These are phyloP conservation scores for Mycena galericulata DNA, from an alignment of 768 basidiomycete genomes.

Conservation along the genomic window DNA sequence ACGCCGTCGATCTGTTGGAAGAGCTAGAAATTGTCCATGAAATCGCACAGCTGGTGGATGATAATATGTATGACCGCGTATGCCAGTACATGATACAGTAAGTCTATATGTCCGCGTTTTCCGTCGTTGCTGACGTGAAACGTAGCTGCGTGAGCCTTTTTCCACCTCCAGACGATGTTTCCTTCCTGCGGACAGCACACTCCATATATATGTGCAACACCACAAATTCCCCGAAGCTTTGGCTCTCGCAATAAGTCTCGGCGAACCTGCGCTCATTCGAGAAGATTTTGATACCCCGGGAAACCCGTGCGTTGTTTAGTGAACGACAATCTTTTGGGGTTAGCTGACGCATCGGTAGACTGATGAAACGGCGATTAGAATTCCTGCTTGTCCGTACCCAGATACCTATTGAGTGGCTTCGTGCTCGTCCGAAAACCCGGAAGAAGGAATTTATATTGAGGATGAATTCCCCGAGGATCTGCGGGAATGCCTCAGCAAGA, in stretches of 20 bases:
- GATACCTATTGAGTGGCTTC: too few relatives aligned
- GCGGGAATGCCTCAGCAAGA: slow-evolving; percentile 87
- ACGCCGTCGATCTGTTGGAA: too few relatives aligned
- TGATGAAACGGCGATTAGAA: too few relatives aligned
- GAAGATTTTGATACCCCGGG: slow-evolving; percentile 91
- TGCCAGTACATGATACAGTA: slow-evolving; percentile 97
- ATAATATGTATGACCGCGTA: slow-evolving; percentile 89
- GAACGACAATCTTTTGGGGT: neutral
- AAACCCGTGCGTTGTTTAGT: slow-evolving; percentile 73
- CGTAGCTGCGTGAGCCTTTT: slow-evolving; percentile 87
- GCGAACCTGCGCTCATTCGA: too few relatives aligned
- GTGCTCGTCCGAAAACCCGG: slow-evolving; percentile 62
- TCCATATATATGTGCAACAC: too few relatives aligned
- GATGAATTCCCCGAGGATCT: slow-evolving; percentile 85
- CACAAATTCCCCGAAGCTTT: too few relatives aligned
- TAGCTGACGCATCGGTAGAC: neutral
- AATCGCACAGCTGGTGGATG: slow-evolving; percentile 83
- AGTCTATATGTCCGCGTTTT: slow-evolving; percentile 39
- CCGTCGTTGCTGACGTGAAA: slow-evolving; percentile 14
- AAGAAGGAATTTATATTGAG: slow-evolving; percentile 68
- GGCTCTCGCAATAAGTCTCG: too few relatives aligned
- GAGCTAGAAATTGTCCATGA: too few relatives aligned
- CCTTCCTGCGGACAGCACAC: slow-evolving; percentile 88
- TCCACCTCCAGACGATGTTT: slow-evolving; percentile 91
- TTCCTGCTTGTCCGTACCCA: too few relatives aligned